These are phyloP conservation scores for Venturia nashicola DNA, from an alignment of 2,329 filamentous ascomycete species.

Conservation along the genomic window DNA sequence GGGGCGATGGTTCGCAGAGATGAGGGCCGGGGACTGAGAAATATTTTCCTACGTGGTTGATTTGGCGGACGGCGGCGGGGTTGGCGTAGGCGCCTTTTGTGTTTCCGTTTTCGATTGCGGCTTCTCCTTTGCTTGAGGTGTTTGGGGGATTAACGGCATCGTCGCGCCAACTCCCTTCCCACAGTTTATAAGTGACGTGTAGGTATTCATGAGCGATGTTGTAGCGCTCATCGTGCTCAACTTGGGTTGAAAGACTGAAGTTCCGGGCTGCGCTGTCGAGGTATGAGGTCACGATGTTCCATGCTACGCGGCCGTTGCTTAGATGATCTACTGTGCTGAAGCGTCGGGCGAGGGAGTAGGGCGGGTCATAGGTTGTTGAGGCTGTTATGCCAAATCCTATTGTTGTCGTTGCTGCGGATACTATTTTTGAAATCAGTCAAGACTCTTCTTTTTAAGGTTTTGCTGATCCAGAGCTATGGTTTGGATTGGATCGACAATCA, in stretches of 20 bases:
- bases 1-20: conserved; percentile 29
- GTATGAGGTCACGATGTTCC: conserved; percentile 34
- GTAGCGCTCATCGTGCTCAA: conserved; percentile 51
- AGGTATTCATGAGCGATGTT: conserved; percentile 51
- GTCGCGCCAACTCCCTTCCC: conserved; percentile 41
- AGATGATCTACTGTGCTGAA: conserved; percentile 26
- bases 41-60: conserved; percentile 49
- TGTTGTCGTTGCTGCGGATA: conserved; percentile 33
- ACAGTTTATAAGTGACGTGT: conserved; percentile 43
- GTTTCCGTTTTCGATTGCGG: too few species aligned
- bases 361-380: conserved; percentile 25
- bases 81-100: conserved; percentile 41
- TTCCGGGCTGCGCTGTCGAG: conserved; percentile 10
- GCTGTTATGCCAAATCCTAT: conserved; percentile 27
- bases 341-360: conserved; percentile 23
- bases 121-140: conserved; percentile 22
- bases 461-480: too few species aligned
- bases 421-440: conserved; percentile 9
- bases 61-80: conserved; percentile 45
- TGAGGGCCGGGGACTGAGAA: conserved; percentile 33
- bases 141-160: conserved; percentile 42
- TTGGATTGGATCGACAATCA: too few species aligned
- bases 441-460: too few species aligned
- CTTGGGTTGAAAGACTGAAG: conserved; percentile 42
- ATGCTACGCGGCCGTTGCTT: conserved; percentile 25